These are phyloP conservation scores for Verticillium nubilum DNA, from an alignment of 2,329 filamentous ascomycete species.

Conservation along the genomic window DNA sequence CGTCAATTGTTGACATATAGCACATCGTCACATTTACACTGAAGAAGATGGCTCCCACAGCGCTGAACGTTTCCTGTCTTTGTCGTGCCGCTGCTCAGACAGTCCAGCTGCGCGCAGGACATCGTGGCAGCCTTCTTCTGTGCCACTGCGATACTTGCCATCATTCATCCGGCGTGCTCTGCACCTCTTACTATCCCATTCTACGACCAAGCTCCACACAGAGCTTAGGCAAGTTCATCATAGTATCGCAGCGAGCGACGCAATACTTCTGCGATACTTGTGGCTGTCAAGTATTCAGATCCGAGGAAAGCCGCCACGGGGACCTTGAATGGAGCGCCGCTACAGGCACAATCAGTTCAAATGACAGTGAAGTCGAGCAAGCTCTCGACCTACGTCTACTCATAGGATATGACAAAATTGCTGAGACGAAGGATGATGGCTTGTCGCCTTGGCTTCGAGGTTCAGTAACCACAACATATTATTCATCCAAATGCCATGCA, in stretches of 20 bases:
- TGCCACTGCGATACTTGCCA: slow-evolving; percentile 27
- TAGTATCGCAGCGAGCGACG: slow-evolving; percentile 5
- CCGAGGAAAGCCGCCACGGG: slow-evolving; percentile 3
- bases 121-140: slow-evolving; percentile 13
- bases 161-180: slow-evolving; percentile 29
- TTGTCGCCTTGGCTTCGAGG: slow-evolving; percentile 27
- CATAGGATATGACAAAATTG: slow-evolving; percentile 17
- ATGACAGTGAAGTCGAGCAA: neutral
- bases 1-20: too few species aligned
- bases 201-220: slow-evolving; percentile 3
- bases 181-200: slow-evolving; percentile 29
- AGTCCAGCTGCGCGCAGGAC: slow-evolving; percentile 4
- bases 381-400: neutral
- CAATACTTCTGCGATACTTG: slow-evolving; percentile 34
- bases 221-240: slow-evolving; percentile 9
- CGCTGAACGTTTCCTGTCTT: slow-evolving; percentile 18
- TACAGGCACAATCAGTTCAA: slow-evolving; percentile 26
- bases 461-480: too few species aligned
- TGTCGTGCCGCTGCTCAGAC: slow-evolving; percentile 18
- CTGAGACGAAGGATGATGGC: slow-evolving; percentile 30
- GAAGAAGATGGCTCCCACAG: neutral
- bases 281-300: slow-evolving; percentile 34
- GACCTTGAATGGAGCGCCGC: slow-evolving; percentile 25
- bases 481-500: too few species aligned
- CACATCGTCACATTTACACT: too few species aligned